These are phyloP conservation scores for Albatrellus sp. DNA, from an alignment of 1,284 basidiomycete genomes.

Conservation along the genomic window DNA sequence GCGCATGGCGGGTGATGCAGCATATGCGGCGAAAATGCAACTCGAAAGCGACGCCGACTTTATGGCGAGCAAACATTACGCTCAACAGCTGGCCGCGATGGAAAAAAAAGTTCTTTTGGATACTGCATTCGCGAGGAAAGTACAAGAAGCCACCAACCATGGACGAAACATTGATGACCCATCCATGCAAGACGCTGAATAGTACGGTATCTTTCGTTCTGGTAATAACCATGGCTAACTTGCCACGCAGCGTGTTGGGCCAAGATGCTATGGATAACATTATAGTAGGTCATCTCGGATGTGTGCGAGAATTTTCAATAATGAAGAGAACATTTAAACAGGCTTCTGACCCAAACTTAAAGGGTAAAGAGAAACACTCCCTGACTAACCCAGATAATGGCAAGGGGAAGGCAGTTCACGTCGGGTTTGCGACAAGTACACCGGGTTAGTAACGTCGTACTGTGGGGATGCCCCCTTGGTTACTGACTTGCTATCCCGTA, in stretches of 20 bases:
- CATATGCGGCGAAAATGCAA: slow-evolving; percentile 23
- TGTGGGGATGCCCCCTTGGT: no score
- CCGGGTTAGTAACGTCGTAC: no score
- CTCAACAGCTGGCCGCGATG: slow-evolving; percentile 24
- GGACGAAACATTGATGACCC: slow-evolving; percentile 17
- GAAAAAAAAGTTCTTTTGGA: slow-evolving; percentile 27
- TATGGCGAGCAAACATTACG: slow-evolving; percentile 20
- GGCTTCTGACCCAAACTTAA: slow-evolving; percentile 21
- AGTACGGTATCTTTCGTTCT: not conserved
- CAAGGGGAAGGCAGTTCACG: slow-evolving; percentile 14
- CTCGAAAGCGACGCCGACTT: slow-evolving; percentile 15
- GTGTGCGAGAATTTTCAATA: not conserved
- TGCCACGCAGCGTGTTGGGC: not conserved
- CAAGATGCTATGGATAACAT: not conserved
- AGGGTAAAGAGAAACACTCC: slow-evolving; percentile 21
- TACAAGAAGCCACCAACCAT: slow-evolving; percentile 21
- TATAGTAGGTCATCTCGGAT: not conserved
- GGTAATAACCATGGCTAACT: not conserved
- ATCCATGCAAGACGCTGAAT: slow-evolving; percentile 13
- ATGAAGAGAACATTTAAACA: slow-evolving; percentile 3
- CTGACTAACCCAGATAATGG: slow-evolving; percentile 6
- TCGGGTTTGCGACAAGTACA: no score
- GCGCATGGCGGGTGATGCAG: slow-evolving; percentile 19
- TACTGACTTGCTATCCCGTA: not conserved
- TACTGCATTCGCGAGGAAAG: slow-evolving; percentile 24